These are phyloP conservation scores for Thecaphora frezii DNA, from an alignment of 1,284 basidiomycete species.

Conservation along the genomic window DNA sequence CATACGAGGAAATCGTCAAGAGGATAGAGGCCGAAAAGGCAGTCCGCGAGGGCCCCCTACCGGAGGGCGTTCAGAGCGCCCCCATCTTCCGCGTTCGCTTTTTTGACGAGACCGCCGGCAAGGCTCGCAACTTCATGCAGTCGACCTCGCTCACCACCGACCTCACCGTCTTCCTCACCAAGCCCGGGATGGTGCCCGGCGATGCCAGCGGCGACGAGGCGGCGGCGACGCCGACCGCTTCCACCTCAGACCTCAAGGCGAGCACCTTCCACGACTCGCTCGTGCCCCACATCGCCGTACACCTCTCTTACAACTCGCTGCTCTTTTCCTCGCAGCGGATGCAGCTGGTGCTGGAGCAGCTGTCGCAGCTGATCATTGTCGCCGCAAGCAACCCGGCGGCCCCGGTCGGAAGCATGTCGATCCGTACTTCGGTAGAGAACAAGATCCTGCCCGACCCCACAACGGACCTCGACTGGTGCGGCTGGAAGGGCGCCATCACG, in stretches of 20 bases:
- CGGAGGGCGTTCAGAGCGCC: conserved; percentile 34
- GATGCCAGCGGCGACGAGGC: conserved; percentile 13
- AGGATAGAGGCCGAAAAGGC: conserved; percentile 43
- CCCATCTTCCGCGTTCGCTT: conserved; percentile 90
- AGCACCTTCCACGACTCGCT: conserved; percentile 60
- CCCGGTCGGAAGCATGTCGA: conserved; percentile 47
- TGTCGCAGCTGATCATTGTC: conserved; percentile 73
- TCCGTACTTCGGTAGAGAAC: conserved; percentile 68
- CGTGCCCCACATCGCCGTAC: conserved; percentile 70
- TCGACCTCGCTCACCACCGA: conserved; percentile 76
- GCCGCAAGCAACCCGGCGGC: conserved; percentile 67
- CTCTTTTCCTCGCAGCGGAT: conserved; percentile 84
- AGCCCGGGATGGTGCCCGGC: conserved; percentile 36
- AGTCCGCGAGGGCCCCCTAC: conserved; percentile 33
- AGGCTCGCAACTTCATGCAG: conserved; percentile 59
- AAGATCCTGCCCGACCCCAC: conserved; percentile 79
- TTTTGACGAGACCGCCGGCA: conserved; percentile 84
- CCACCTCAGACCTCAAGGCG: conserved; percentile 9
- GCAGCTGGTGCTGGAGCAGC: conserved; percentile 78
- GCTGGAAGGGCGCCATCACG: conserved; percentile 91
- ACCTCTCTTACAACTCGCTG: conserved; percentile 89
- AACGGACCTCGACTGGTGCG: conserved; percentile 92
- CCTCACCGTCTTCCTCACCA: conserved; percentile 72
- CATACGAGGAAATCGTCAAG: conserved; percentile 78
- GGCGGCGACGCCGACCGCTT: conserved; percentile 2